phyloP scores from a whole-genome alignment of 2,329 filamentous ascomycete genomes.

The Cyanodermella asteris region DNA sequence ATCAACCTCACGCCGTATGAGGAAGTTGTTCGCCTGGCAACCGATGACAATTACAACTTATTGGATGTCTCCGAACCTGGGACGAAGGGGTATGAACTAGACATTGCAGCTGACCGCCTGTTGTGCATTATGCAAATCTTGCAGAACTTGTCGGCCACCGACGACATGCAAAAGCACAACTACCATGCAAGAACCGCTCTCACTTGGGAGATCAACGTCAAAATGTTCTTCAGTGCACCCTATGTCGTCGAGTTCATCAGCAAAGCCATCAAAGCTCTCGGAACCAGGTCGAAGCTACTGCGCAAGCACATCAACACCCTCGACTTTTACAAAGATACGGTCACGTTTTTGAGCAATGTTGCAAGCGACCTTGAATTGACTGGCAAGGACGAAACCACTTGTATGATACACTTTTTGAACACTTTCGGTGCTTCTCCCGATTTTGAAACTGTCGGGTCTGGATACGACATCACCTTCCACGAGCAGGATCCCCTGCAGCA shows the following conservation, averaged over 20 bases:
- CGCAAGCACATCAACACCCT: slow-evolving; percentile 65
- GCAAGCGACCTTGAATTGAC: slow-evolving; percentile 61
- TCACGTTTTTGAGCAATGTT: slow-evolving; percentile 77
- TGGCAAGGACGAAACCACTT: slow-evolving; percentile 67
- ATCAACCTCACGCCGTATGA: slow-evolving; percentile 71
- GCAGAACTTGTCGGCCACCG: slow-evolving; percentile 83
- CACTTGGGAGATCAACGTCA: no score
- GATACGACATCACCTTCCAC: slow-evolving; percentile 68
- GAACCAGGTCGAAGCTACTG: slow-evolving; percentile 70
- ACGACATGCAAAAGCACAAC: no score
- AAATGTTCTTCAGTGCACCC: slow-evolving; percentile 26
- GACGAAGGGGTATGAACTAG: slow-evolving; percentile 55
- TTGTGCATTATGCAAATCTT: slow-evolving; percentile 83
- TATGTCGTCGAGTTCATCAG: slow-evolving; percentile 66
- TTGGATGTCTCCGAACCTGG: slow-evolving; percentile 55
- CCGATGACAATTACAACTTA: slow-evolving; percentile 48
- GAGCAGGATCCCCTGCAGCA: slow-evolving; percentile 63
- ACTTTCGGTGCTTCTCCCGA: slow-evolving; percentile 68
- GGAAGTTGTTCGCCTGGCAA: slow-evolving; percentile 61
- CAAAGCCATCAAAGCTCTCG: slow-evolving; percentile 63
- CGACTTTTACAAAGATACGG: slow-evolving; percentile 92
- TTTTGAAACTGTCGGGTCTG: slow-evolving; percentile 33
- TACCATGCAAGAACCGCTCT: no score
- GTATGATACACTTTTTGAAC: slow-evolving; percentile 69
- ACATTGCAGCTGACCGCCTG: slow-evolving; percentile 66